phyloP scores from a whole-genome alignment of 192 early-diverging fungal genomes.

The Backusella tarrabulga region DNA sequence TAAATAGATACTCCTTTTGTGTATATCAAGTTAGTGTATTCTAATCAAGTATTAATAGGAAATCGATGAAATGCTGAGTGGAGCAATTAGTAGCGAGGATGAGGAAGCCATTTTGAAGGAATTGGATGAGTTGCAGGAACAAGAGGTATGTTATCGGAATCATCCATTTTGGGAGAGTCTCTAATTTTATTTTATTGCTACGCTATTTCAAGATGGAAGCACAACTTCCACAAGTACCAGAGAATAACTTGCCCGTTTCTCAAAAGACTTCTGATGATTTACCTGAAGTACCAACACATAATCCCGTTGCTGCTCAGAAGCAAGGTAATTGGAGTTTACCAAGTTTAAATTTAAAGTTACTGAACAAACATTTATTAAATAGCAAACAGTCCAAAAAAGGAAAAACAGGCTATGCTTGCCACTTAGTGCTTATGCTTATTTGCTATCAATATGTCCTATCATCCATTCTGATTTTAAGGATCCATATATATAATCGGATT shows the following conservation, averaged over 20 bases:
- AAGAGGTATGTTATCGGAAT: conserved; percentile 28
- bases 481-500: background rate
- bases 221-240: conserved; percentile 19
- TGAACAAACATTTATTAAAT: background rate
- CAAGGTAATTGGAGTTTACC: background rate
- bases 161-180: background rate
- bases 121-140: conserved; percentile 64
- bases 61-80: conserved; percentile 76
- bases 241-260: conserved; percentile 6
- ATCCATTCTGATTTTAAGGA: background rate
- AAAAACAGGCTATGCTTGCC: conserved; percentile 14
- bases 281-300: conserved; percentile 6
- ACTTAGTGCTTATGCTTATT: background rate
- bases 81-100: conserved; percentile 76
- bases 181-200: background rate
- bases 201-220: conserved; percentile 13
- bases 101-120: conserved; percentile 84
- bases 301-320: background rate
- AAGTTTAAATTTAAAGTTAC: background rate
- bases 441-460: background rate
- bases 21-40: no score
- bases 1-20: background rate
- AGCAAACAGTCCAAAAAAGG: background rate
- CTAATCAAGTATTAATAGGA: conserved; percentile 44
- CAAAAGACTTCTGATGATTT: background rate